phyloP scores from a whole-genome alignment of 2,329 filamentous ascomycete species.

The Lasiodiplodia gonubiensis region DNA sequence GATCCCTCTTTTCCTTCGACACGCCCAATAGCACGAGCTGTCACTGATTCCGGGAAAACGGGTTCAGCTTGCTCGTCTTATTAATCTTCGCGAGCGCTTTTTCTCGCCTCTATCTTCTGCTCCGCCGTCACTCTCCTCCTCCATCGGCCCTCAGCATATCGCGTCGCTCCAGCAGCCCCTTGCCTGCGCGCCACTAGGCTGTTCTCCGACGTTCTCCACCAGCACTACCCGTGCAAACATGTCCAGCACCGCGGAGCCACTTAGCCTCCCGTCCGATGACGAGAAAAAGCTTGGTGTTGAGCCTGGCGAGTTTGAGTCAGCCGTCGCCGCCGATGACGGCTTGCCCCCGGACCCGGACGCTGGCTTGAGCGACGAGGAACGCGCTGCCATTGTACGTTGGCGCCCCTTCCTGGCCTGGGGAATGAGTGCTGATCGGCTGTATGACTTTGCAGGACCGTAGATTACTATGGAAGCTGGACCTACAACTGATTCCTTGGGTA shows the following conservation, averaged over 20 bases:
- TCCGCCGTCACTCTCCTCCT: not conserved
- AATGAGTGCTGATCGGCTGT: not conserved
- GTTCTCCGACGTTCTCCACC: not conserved
- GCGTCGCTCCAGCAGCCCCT: not conserved
- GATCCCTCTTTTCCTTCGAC: not conserved
- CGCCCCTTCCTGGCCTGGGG: not conserved
- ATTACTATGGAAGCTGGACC: constrained; percentile 67
- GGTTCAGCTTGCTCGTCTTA: constrained; percentile 1
- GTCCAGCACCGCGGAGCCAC: constrained; percentile 6
- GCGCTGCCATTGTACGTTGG: constrained; percentile 61
- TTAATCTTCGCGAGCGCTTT: not conserved
- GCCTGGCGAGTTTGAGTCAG: constrained; percentile 27
- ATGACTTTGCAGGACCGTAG: constrained; percentile 60
- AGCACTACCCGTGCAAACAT: not conserved
- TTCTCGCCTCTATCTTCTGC: not conserved
- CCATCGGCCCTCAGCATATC: not conserved
- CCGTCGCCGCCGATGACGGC: constrained; percentile 16
- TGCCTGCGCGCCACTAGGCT: not conserved
- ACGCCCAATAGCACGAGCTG: not conserved
- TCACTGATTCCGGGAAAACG: not conserved
- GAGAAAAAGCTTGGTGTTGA: constrained; percentile 31
- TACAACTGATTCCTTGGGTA: constrained; percentile 65
- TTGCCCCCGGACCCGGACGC: constrained; percentile 64
- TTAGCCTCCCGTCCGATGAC: constrained; percentile 30
- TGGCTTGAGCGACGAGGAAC: constrained; percentile 68